Conservation (phyloP, 176 grass and related monocot genomes). For the Dendrocalamus sinicus region DNA sequence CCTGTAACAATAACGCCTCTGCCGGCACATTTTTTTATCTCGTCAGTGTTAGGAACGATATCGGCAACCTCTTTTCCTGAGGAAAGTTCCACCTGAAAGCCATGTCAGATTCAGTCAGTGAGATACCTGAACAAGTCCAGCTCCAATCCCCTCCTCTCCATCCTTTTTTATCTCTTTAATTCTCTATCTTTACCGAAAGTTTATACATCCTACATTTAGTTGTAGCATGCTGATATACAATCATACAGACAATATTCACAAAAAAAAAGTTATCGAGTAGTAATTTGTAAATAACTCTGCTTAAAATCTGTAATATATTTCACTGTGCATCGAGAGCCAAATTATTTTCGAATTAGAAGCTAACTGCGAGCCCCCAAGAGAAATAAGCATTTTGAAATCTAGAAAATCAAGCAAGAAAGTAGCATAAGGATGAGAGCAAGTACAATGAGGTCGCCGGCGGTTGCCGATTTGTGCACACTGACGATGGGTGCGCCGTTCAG, state of each 20-base stretch:
- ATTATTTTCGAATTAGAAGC: neutral
- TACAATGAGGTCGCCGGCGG: slow-evolving; percentile 61
- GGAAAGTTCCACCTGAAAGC: slow-evolving; percentile 73
- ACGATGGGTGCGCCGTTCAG: slow-evolving; percentile 56
- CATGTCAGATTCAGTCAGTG: neutral
- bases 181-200: neutral
- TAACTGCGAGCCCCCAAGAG: neutral
- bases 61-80: slow-evolving; percentile 69
- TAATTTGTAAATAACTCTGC: too few species aligned
- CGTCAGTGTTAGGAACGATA: slow-evolving; percentile 61
- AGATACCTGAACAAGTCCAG: neutral
- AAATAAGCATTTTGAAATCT: neutral
- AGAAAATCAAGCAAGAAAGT: neutral
- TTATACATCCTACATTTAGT: neutral
- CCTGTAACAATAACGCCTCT: slow-evolving; percentile 66
- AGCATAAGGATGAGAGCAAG: neutral
- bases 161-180: neutral
- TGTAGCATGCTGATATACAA: neutral
- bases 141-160: neutral
- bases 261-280: neutral
- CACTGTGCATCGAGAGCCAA: neutral
- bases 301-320: neutral
- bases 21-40: slow-evolving; percentile 55
- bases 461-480: slow-evolving; percentile 59
- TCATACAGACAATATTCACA: too few species aligned